These are phyloP conservation scores for Paecilomyces sp. DNA, from an alignment of 2,329 filamentous ascomycete genomes.

Conservation along the genomic window DNA sequence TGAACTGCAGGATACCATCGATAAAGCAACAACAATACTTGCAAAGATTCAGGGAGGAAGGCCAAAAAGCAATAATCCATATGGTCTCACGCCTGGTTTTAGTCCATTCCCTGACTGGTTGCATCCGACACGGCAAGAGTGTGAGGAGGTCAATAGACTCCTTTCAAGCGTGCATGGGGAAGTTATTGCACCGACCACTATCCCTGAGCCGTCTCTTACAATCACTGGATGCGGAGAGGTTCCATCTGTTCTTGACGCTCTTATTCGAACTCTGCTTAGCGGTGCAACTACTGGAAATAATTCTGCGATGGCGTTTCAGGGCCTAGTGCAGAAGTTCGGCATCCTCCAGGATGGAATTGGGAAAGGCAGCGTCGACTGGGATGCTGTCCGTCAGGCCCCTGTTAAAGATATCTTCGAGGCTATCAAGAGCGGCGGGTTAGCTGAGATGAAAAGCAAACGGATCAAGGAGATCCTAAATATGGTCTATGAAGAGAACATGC, in stretches of 20 bases:
- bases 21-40: slow-evolving; percentile 12
- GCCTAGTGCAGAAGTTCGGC: slow-evolving; percentile 59
- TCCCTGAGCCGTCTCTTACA: slow-evolving; percentile 63
- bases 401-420: slow-evolving; percentile 58
- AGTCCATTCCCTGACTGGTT: slow-evolving; percentile 61
- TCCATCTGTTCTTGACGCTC: slow-evolving; percentile 56
- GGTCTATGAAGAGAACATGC: slow-evolving; percentile 61
- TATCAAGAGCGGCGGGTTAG: slow-evolving; percentile 65
- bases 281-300: slow-evolving; percentile 55
- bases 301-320: slow-evolving; percentile 59
- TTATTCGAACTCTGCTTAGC: slow-evolving; percentile 56
- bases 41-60: slow-evolving; percentile 1
- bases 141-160: slow-evolving; percentile 60
- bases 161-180: slow-evolving; percentile 61
- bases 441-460: slow-evolving; percentile 60
- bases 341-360: slow-evolving; percentile 56
- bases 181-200: slow-evolving; percentile 55
- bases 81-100: slow-evolving; percentile 48
- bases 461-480: slow-evolving; percentile 69
- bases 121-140: slow-evolving; percentile 61
- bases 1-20: slow-evolving; percentile 11
- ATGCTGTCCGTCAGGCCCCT: slow-evolving; percentile 56
- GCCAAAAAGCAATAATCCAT: slow-evolving; percentile 32
- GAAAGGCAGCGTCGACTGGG: slow-evolving; percentile 68
- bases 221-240: slow-evolving; percentile 65